Percentiles rank a stretch among this genome's conserved stretches.
Evolutionary conservation across 1,284 basidiomycete genomes (phyloP).

Genomic region (Fistulina hepatica): DNA sequence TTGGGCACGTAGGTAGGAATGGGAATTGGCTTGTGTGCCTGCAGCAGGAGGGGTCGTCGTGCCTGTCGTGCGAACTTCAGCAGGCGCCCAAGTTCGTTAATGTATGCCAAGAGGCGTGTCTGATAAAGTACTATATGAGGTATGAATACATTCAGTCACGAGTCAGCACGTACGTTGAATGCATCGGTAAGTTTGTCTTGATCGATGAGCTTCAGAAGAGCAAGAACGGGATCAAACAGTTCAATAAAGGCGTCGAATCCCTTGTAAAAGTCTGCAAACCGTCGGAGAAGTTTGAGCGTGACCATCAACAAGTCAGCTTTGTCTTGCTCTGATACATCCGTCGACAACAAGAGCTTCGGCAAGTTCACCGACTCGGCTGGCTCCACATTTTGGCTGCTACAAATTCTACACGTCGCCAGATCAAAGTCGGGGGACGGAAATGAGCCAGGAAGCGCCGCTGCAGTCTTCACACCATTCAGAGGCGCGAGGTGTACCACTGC

Average conservation of each 20-base stretch:
- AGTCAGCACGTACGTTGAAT: constrained; percentile 42
- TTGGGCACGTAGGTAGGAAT: constrained; percentile 91
- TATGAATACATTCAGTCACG: constrained; percentile 4
- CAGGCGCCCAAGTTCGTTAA: constrained; percentile 43
- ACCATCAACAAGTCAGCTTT: constrained; percentile 60
- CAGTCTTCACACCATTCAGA: constrained; percentile 37
- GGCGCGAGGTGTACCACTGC: constrained; percentile 66
- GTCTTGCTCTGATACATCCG: constrained; percentile 39
- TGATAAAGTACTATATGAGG: constrained; percentile 21
- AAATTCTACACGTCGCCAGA: constrained; percentile 29
- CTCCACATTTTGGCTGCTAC: constrained; percentile 25
- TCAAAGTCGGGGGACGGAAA: constrained; percentile 71
- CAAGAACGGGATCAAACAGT: constrained; percentile 59
- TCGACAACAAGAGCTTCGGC: constrained; percentile 22
- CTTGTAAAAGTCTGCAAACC: constrained; percentile 69
- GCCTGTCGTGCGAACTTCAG: constrained; percentile 65
- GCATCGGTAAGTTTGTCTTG: constrained; percentile 35
- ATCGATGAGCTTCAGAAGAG: constrained; percentile 47
- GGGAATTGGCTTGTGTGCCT: constrained; percentile 94
- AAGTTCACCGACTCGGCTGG: constrained; percentile 37
- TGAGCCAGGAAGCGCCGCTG: constrained; percentile 43
- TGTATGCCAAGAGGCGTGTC: constrained; percentile 33
- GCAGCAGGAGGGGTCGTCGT: constrained; percentile 75
- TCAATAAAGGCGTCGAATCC: constrained; percentile 77
- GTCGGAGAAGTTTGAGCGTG: constrained; percentile 50